Base-by-base conservation (phyloP, 2,329 filamentous ascomycete genomes). In the Tolypocladium tundrense region DNA sequence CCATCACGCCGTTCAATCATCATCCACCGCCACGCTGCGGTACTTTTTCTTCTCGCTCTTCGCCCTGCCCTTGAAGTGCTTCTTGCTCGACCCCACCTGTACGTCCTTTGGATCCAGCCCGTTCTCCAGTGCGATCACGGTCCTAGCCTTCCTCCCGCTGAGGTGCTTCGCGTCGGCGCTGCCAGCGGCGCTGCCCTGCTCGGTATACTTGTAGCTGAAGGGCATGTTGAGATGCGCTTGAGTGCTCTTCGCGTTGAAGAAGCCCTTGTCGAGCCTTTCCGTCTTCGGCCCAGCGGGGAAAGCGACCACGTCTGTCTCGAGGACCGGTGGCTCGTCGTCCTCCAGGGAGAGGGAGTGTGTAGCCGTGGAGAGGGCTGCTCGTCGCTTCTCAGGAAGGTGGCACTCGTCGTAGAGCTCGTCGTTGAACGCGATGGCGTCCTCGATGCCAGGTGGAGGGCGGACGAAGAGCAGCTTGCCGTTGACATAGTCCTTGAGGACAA, bases 401-500 rank as follows among this genome's bases (percentile, higher is more conserved):
- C 80, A 79, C 52, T 88, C 78, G 67, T 96, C 88, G 73, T 97
- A 97, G 5, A 97, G 84, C 59, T 95, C 92, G 54, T 80, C 78
- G 75, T 99, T 99, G 80, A 97, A 99, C 57, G 87, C 83, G 54
- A 77, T 75, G 0, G 84, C 77, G 64, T 97, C 88, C 43, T 88
- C 83, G 37, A 86, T 81, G 5, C 76, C 76, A 0, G 92, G 92
- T 0, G 94, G 94, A 5, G 94, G 92, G 66, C 93, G 87, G 64
- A 91, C 94, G 76, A 88, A 97, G 7, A 97, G 82, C 0, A 99
- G 82, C 75, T 97, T 97, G 61, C 94, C 94, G 70, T 88, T 96
- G 65, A 99, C 94, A 68, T 97, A 99, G 75, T 99, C 94, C 72
- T 99, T 99, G 33, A 99, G 82, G 19, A 99, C 81, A 65, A 90